These are phyloP conservation scores for Zelopaecilomyces penicillatus DNA, from an alignment of 2,329 filamentous ascomycete genomes.

Conservation along the genomic window DNA sequence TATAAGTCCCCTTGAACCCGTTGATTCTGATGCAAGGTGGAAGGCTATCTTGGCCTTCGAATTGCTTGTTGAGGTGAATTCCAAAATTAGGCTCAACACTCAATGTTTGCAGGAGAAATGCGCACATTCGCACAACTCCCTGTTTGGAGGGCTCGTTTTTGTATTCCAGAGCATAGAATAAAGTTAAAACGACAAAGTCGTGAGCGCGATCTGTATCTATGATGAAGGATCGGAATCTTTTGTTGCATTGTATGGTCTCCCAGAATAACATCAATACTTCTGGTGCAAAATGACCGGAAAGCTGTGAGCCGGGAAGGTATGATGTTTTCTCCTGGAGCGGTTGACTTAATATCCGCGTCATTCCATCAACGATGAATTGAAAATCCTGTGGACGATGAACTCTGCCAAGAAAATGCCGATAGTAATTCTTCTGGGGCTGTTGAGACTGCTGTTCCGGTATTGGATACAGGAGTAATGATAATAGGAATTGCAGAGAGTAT, in stretches of 20 bases:
- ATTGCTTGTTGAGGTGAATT: constrained; percentile 77
- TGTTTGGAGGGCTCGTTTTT: constrained; percentile 80
- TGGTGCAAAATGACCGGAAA: constrained; percentile 75
- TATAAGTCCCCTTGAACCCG: constrained; percentile 83
- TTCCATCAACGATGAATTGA: constrained; percentile 92
- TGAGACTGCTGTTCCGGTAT: constrained; percentile 64
- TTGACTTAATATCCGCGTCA: constrained; percentile 86
- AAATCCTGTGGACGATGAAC: constrained; percentile 93
- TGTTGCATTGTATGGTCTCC: constrained; percentile 96
- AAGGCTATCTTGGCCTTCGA: constrained; percentile 81
- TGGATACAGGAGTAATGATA: constrained; percentile 77
- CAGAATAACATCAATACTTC: constrained; percentile 97
- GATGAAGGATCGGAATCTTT: constrained; percentile 91
- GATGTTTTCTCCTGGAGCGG: constrained; percentile 82
- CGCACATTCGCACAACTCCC: constrained; percentile 90
- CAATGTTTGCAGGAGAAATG: constrained; percentile 91
- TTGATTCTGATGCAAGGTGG: constrained; percentile 72
- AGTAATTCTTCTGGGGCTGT: constrained; percentile 74
- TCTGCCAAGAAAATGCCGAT: constrained; percentile 83
- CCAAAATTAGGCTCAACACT: constrained; percentile 91
- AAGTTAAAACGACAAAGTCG: constrained; percentile 81
- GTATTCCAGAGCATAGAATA: constrained; percentile 90
- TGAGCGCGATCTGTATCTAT: constrained; percentile 90
- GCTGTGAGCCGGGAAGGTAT: constrained; percentile 78
- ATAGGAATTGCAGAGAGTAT: constrained; percentile 83